These are phyloP conservation scores for Botryobasidium botryosum DNA, from an alignment of 768 basidiomycete species.

Conservation along the genomic window DNA sequence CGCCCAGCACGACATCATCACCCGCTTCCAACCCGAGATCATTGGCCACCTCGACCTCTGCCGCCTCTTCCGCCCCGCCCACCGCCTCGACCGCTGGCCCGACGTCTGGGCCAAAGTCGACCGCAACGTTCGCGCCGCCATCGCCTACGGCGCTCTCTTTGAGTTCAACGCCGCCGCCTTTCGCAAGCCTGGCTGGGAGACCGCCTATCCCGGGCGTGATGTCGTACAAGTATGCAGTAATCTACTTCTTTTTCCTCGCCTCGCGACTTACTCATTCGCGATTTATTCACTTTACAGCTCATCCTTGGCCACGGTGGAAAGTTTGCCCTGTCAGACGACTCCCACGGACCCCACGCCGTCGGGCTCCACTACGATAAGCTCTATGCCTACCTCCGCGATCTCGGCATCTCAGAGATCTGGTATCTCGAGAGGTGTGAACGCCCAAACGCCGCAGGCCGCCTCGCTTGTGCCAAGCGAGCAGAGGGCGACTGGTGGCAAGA, in stretches of 20 bases:
- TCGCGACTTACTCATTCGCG: neutral
- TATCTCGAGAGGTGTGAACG: slow-evolving; percentile 16
- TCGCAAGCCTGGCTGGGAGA: slow-evolving; percentile 76
- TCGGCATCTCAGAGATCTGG: slow-evolving; percentile 36
- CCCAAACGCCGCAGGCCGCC: too few relatives aligned
- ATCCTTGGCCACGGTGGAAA: slow-evolving; percentile 53
- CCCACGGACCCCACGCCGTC: slow-evolving; percentile 78
- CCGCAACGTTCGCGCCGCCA: slow-evolving; percentile 57
- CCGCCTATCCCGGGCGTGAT: slow-evolving; percentile 69
- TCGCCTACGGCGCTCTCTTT: slow-evolving; percentile 76
- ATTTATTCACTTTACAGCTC: slow-evolving; percentile 28
- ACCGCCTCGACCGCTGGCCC: slow-evolving; percentile 39
- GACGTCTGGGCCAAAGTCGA: slow-evolving; percentile 45
- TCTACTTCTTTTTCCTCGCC: neutral
- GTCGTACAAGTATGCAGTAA: slow-evolving; percentile 43
- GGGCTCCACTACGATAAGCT: slow-evolving; percentile 68
- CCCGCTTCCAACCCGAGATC: slow-evolving; percentile 63
- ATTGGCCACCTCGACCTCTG: slow-evolving; percentile 91
- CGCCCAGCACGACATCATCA: slow-evolving; percentile 56
- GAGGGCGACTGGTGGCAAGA: too few relatives aligned
- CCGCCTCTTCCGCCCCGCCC: slow-evolving; percentile 57
- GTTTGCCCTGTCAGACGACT: slow-evolving; percentile 86
- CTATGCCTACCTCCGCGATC: slow-evolving; percentile 41
- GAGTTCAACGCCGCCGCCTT: slow-evolving; percentile 89
- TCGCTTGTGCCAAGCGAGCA: too few relatives aligned